Conservation (phyloP, 2,329 filamentous ascomycete genomes). For the Diaporthe australafricana region DNA sequence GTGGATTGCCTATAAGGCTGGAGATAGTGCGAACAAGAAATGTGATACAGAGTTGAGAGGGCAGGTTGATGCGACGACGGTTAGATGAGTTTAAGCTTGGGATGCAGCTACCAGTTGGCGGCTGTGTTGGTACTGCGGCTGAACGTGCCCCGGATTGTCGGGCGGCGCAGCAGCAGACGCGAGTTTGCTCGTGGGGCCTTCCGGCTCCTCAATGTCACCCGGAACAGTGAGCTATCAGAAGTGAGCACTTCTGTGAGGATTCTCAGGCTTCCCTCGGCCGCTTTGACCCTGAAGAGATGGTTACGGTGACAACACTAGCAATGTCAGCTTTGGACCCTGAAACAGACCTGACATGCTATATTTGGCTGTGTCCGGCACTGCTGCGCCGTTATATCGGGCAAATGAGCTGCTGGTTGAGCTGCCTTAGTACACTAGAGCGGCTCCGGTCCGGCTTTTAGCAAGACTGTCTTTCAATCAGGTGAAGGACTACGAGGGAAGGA, state of each 20-base stretch:
- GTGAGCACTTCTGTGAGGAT: background rate
- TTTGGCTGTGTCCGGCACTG: constrained; percentile 8
- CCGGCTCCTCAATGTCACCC: background rate
- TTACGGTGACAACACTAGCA: background rate
- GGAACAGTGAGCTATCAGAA: constrained; percentile 13
- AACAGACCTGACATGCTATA: constrained; percentile 22
- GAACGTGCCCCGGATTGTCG: background rate
- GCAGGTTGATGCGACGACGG: background rate
- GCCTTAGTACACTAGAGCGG: background rate
- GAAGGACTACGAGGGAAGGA: background rate
- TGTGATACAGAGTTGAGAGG: background rate
- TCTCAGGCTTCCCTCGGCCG: background rate
- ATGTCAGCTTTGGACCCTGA: constrained; percentile 7
- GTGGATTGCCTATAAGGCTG: background rate
- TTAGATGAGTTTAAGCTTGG: background rate
- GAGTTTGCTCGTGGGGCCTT: background rate
- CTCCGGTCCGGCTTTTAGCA: background rate
- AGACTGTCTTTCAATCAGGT: background rate
- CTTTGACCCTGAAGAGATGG: background rate
- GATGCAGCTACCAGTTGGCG: background rate
- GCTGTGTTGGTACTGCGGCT: constrained; percentile 20
- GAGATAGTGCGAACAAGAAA: background rate
- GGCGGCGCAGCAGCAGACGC: constrained; percentile 20
- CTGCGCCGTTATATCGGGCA: background rate
- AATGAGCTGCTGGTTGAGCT: background rate